Evolutionary conservation across 305 asterid species (phyloP), one percentile per base, ranked within the genome.

Genomic region (Plantago coronopus): DNA sequence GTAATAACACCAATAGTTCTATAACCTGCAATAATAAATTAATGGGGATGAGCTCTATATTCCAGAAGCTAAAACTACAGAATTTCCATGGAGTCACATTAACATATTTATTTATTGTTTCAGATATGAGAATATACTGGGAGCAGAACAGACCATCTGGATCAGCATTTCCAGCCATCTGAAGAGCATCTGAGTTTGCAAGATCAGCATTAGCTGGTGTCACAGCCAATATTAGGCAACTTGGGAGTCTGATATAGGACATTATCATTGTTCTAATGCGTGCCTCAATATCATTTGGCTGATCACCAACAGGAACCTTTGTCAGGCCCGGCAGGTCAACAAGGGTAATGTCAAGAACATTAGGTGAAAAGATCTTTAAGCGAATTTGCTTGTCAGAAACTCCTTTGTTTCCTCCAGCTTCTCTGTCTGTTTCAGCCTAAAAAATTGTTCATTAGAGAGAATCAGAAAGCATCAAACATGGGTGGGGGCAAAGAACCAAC

Each of bases 291-390:
- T 94, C 97, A 61, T 94, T 66, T 54, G 99, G 99, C 74, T 94
- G 99, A 67, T 94, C 99, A 40, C 99, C 99, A 69, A 94, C 99
- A 49, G 99, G 95, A 31, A 87, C 96, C 78, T 87, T 94, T 53
- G 99, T 94, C 54, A 94, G 73, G 65, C 99, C 99, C 3, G 99
- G 99, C 69, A 94, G 83, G 78, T 94, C 99, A 76, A 94, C 99
- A 31, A 94, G 94, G 60, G 99, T 84, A 58, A 94, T 94, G 72
- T 87, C 97, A 64, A 94, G 95, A 71, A 94, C 99, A 73, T 87
- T 82, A 13, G 97, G 99, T n/a, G 99, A 94, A 73, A 79, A 90
- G 66, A 94, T 94, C 79, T 89, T 94, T 62, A 94, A 68, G 18
- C 99, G 95, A 54, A 94, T 94, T 76, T 85, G 95, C 61, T 81